phyloP scores from a whole-genome alignment of 2,329 filamentous ascomycete species.

The Aspergillaceae sp. region DNA sequence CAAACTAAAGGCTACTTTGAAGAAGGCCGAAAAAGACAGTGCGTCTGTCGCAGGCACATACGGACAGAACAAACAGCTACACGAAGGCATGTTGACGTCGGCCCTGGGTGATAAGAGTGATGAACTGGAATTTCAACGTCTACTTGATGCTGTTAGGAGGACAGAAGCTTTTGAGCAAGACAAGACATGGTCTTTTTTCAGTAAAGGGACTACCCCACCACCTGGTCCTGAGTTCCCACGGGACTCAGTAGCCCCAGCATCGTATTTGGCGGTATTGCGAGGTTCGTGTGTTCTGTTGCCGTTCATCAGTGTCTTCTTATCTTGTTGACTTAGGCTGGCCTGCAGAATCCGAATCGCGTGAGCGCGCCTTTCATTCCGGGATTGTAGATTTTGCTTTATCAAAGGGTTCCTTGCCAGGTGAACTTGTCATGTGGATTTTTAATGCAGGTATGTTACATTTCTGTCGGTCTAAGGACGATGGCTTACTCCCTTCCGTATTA shows the following conservation, averaged over 20 bases:
- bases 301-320: not conserved
- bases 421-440: constrained; percentile 57
- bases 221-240: constrained; percentile 27
- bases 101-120: constrained; percentile 39
- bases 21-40: not conserved
- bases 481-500: constrained; percentile 9
- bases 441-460: constrained; percentile 21
- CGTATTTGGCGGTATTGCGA: constrained; percentile 24
- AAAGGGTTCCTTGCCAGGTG: constrained; percentile 48
- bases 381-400: constrained; percentile 49
- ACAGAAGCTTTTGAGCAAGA: constrained; percentile 51
- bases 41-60: not conserved
- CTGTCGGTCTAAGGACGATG: not conserved
- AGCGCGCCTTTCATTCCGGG: constrained; percentile 55
- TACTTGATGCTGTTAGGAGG: constrained; percentile 50
- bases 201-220: constrained; percentile 16
- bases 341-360: constrained; percentile 42
- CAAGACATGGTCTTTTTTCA: constrained; percentile 53
- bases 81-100: constrained; percentile 36
- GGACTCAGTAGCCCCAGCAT: constrained; percentile 20
- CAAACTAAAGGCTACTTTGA: constrained; percentile 27
- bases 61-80: constrained; percentile 13
- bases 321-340: constrained; percentile 6
- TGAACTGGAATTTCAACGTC: constrained; percentile 36
- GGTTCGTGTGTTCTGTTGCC: constrained; percentile 15